Evolutionary conservation across 73 alveolate genomes (phyloP), one percentile per base, ranked within the genome.

Genomic region (Uronychia setigera): DNA sequence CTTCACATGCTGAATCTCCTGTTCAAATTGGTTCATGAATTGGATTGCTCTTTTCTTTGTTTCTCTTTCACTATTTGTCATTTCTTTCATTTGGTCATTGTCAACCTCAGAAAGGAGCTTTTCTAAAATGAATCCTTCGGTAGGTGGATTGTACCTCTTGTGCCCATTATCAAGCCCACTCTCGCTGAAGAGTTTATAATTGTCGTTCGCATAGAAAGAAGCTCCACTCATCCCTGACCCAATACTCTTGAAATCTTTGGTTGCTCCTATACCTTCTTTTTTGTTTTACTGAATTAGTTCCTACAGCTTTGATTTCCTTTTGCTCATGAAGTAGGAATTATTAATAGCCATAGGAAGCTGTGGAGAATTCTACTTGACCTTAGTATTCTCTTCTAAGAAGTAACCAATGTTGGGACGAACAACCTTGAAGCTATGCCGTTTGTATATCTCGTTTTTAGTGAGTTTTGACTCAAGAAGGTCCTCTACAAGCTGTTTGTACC

Each of bases 161-260:
- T 46, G 67, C 67, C 19, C 5, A 19, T 5, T 5, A 46, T 5
- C 5, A 19, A 46, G 67, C n/a, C 67, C 67, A 46, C 67, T 46
- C 67, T 46, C 67, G 67, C 67, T 11, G 67, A 46, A 46, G 5
- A 46, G 19, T 19, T 46, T 46, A 19, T 46, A 46, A 19, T 46
- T 46, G 67, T 46, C 67, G 67, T 19, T 46, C 5, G 67, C 67
- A 19, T 46, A 46, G 19, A 46, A 46, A 19, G 67, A 46, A 46
- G 67, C 67, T 19, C 67, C 67, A 46, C 67, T 46, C 67, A 46
- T 46, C 67, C 67, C 67, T 11, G 67, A 46, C 67, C 67, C 67
- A 46, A 19, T 11, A 5, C n/a, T 46, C 19, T 19, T 46, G 19
- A 11, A 46, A 19, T 46, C 67, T 46, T 19, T 46, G n/a, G 67